A percentile compares a stretch with the other conserved stretches of the same genome.
These are phyloP conservation scores for Globisporangium cylindrosporum DNA, from an alignment of 352 stramenopile genomes.

Conservation along the genomic window DNA sequence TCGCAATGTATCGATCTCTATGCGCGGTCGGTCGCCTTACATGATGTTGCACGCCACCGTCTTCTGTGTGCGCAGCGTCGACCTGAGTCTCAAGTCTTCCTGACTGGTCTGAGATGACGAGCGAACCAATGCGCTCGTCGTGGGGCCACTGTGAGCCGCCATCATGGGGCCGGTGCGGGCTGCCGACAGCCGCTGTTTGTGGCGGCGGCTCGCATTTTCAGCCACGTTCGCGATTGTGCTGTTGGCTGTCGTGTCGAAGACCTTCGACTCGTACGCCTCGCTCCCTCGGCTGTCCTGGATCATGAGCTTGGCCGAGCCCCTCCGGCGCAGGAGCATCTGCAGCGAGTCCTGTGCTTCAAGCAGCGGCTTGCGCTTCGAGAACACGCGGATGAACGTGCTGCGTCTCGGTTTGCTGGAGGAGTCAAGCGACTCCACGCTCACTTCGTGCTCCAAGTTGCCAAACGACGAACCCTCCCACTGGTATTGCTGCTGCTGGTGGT, in stretches of 20 bases:
- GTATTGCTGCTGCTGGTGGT: too few species aligned
- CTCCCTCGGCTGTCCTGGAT: background rate
- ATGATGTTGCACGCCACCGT: conserved; percentile 28
- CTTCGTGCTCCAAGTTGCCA: background rate
- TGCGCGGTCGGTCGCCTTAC: conserved; percentile 3
- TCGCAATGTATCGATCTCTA: background rate
- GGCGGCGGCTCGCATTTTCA: background rate
- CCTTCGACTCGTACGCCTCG: conserved; percentile 1
- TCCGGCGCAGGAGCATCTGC: conserved; percentile 22
- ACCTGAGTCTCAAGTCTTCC: background rate
- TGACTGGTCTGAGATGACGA: conserved; percentile 8
- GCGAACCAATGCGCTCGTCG: background rate
- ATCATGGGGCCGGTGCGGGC: background rate
- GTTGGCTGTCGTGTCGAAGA: background rate
- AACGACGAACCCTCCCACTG: background rate
- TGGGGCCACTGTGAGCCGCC: background rate
- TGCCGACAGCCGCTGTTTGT: background rate
- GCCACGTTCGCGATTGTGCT: background rate
- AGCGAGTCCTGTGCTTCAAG: conserved; percentile 40
- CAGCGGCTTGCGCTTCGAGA: conserved; percentile 27
- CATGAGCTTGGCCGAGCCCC: conserved; percentile 17
- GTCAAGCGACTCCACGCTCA: background rate
- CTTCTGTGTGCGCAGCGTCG: conserved; percentile 16
- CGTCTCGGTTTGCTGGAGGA: background rate
- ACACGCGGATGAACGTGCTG: conserved; percentile 2